A percentile compares a stretch with the other conserved stretches of the same genome.
Conservation (phyloP, 1,139 yeast genomes). For the Pichia inconspicua region DNA sequence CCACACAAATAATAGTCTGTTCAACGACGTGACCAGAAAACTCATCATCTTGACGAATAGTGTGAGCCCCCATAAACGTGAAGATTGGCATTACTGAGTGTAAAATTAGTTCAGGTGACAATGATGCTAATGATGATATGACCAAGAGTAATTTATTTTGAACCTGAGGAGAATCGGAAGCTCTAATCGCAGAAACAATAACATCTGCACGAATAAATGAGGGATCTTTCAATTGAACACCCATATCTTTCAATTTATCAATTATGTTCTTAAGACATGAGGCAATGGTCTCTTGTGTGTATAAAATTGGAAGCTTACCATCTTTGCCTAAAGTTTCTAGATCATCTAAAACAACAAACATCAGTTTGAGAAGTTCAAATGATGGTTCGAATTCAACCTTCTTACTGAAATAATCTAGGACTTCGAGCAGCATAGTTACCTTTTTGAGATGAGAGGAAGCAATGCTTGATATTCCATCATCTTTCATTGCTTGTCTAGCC, state of each 20-base stretch:
- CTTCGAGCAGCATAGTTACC: slow-evolving; percentile 71
- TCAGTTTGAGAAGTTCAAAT: slow-evolving; percentile 45
- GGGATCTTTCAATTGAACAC: slow-evolving; percentile 43
- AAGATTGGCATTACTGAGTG: slow-evolving; percentile 98
- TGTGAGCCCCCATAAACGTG: slow-evolving; percentile 98
- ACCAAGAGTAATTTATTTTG: slow-evolving; percentile 82
- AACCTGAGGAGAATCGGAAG: slow-evolving; percentile 87
- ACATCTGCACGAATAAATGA: slow-evolving; percentile 78
- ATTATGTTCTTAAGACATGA: slow-evolving; percentile 75
- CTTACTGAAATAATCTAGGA: slow-evolving; percentile 49
- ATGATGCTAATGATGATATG: slow-evolving; percentile 76
- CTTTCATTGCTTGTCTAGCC: slow-evolving; percentile 66
- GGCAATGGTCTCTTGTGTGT: slow-evolving; percentile 86
- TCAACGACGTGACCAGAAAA: slow-evolving; percentile 89
- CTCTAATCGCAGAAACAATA: slow-evolving; percentile 81
- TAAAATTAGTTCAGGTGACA: slow-evolving; percentile 84
- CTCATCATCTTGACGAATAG: slow-evolving; percentile 93
- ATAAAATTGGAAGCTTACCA: slow-evolving; percentile 83
- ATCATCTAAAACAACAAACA: slow-evolving; percentile 73
- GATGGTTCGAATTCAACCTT: slow-evolving; percentile 33
- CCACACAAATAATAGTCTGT: slow-evolving; percentile 81
- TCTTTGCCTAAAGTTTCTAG: slow-evolving; percentile 83
- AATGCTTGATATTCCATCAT: slow-evolving; percentile 54
- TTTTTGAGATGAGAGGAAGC: slow-evolving; percentile 76
- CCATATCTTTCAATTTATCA: slow-evolving; percentile 38